Conservation (phyloP, 2,329 filamentous ascomycete species). For the Phaeosphaeriaceae sp. region DNA sequence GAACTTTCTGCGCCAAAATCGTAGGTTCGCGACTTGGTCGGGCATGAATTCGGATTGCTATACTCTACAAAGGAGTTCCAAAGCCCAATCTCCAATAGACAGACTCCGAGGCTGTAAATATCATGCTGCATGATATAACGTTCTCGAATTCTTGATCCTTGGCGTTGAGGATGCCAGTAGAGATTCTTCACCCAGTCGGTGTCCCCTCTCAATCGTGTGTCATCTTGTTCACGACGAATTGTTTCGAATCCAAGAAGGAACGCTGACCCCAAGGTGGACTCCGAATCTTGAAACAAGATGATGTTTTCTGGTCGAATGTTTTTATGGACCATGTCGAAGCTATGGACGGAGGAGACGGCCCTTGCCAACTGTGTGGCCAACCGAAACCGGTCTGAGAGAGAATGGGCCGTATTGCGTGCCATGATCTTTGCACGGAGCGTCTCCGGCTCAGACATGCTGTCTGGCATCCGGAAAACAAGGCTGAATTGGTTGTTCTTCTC, state of each 20-base stretch:
- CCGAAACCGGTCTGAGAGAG: not conserved
- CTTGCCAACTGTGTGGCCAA: not conserved
- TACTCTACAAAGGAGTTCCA: slow-evolving; percentile 51
- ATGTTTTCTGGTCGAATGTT: slow-evolving; percentile 54
- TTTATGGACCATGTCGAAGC: slow-evolving; percentile 55
- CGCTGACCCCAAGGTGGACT: slow-evolving; percentile 1
- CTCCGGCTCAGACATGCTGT: no score
- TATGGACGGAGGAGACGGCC: slow-evolving; percentile 48
- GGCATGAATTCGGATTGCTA: not conserved
- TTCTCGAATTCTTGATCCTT: slow-evolving; percentile 50
- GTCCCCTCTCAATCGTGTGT: slow-evolving; percentile 48
- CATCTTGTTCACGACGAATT: slow-evolving; percentile 47
- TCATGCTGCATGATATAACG: slow-evolving; percentile 61
- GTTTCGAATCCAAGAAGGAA: slow-evolving; percentile 57
- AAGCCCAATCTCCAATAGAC: slow-evolving; percentile 60
- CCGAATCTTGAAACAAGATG: slow-evolving; percentile 33
- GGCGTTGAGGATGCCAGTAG: slow-evolving; percentile 59
- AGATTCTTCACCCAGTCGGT: slow-evolving; percentile 53
- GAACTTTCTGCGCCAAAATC: no score
- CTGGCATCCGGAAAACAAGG: no score
- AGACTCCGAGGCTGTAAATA: slow-evolving; percentile 63
- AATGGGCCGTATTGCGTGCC: not conserved
- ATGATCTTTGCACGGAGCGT: no score
- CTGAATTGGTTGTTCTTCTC: no score
- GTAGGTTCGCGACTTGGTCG: not conserved